A percentile compares a stretch with the other conserved stretches of the same genome.
Conservation (phyloP, 2,329 filamentous ascomycete genomes). For the Arthrobotrys sinensis region DNA sequence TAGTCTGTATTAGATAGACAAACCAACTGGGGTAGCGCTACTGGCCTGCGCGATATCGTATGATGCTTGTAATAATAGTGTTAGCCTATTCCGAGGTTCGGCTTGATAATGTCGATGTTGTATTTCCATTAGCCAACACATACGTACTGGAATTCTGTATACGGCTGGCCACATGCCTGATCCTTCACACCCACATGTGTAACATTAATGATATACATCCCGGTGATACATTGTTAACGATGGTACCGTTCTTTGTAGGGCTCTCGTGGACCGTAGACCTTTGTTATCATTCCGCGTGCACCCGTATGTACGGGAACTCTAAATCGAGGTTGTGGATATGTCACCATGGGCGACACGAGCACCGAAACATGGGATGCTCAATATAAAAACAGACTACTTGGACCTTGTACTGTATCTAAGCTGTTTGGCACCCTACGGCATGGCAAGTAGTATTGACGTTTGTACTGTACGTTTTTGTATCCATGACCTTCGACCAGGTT, state of each 20-base stretch:
- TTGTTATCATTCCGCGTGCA: neutral
- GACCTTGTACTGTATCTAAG: too few species aligned
- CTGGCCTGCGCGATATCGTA: slow-evolving; percentile 17
- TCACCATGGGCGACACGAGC: neutral
- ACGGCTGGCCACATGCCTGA: neutral
- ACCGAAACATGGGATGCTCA: too few species aligned
- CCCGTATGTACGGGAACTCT: neutral
- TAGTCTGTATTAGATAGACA: slow-evolving; percentile 4
- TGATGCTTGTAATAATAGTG: neutral
- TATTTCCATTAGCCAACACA: slow-evolving; percentile 42
- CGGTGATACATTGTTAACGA: neutral
- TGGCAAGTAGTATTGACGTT: too few species aligned
- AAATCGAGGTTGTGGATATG: slow-evolving; percentile 4
- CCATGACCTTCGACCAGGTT: too few species aligned
- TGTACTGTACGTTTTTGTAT: too few species aligned
- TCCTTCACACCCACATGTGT: neutral
- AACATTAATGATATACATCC: slow-evolving; percentile 1
- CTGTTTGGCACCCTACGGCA: too few species aligned
- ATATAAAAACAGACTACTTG: too few species aligned
- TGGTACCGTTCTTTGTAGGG: neutral
- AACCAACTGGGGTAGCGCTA: neutral
- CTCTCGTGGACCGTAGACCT: neutral
- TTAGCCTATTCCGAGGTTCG: slow-evolving; percentile 1
- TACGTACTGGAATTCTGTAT: slow-evolving; percentile 18
- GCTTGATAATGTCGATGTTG: slow-evolving; percentile 19